Evolutionary conservation across 805 yeast species (phyloP), one percentile per base, ranked within the genome.

Genomic region (Starmerella scarabaei): DNA sequence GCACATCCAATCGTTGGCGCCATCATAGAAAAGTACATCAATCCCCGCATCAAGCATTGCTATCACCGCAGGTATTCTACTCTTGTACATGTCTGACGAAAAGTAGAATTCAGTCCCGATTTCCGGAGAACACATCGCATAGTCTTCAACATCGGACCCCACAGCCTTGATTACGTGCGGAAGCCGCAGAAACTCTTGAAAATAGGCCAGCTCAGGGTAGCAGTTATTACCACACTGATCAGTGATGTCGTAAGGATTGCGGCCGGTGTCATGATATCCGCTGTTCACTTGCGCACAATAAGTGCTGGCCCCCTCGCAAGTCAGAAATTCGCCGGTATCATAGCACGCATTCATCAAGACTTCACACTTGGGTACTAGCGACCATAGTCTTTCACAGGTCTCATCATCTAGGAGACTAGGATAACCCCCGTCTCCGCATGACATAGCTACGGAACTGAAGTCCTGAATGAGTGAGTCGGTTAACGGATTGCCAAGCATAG

Each of bases 1-100:
- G 66, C 96, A 86, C 57, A 86, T 86, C 62, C 77, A 86, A 62
- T 86, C 97, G 64, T 84, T 83, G 65, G 86, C 95, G 57, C 97
- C 97, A 14, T 94, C 94, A 54, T 86, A 88, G 47, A 88, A 70
- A 58, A 88, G 69, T 19, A 85, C 86, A 3, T 95, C 95, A 36
- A 86, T 54, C 9, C 69, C 79, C 18, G 69, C 59, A 47, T 84
- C 85, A 51, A 88, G 70, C 46, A 85, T 63, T 33, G 74, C 75
- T 18, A 77, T 67, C 30, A 88, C 83, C 37, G 72, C 75, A 23
- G 54, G 53, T 57, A 83, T 91, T 69, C 77, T 84, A 19, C 94
- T 94, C 60, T 78, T 77, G 77, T 80, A 75, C 80, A 88, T 80
- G 64, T 88, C 98, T 48, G 95, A 95, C 17, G 82, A 75, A 51